A percentile compares a stretch with the other conserved stretches of the same genome.
Evolutionary conservation across 768 basidiomycete genomes (phyloP).

Genomic region (Tricholoma furcatifolium): DNA sequence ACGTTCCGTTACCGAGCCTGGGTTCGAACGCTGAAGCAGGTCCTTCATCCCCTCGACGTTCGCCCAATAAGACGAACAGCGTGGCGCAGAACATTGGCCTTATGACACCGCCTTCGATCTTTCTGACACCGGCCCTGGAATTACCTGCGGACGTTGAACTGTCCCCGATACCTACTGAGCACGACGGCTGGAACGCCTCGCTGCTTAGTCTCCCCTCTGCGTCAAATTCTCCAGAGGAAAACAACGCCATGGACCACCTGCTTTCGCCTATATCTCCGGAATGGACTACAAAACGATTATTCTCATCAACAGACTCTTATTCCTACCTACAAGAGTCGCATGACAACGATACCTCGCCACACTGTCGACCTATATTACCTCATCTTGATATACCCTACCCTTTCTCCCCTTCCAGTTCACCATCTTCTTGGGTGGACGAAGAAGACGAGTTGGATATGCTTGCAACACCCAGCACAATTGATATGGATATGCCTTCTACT

Average conservation of each 20-base stretch:
- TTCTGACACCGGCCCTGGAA: constrained; percentile 32
- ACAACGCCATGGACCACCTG: not conserved
- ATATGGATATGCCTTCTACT: constrained; percentile 19
- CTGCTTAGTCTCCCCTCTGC: constrained; percentile 4
- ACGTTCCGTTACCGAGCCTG: constrained; percentile 22
- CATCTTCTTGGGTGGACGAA: constrained; percentile 13
- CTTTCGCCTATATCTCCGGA: constrained; percentile 18
- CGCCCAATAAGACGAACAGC: constrained; percentile 25
- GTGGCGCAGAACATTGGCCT: constrained; percentile 25
- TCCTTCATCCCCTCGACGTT: not conserved
- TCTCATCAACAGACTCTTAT: not conserved
- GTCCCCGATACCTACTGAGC: constrained; percentile 7
- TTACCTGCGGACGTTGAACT: constrained; percentile 33
- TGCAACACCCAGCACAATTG: constrained; percentile 20
- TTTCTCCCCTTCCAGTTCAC: constrained; percentile 7
- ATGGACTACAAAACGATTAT: constrained; percentile 9
- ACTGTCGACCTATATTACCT: constrained; percentile 15
- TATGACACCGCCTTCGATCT: constrained; percentile 42
- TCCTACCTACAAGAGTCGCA: constrained; percentile 6
- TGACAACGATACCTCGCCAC: constrained; percentile 6
- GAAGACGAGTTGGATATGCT: constrained; percentile 17
- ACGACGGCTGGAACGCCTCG: constrained; percentile 12
- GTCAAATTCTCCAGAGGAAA: constrained; percentile 2
- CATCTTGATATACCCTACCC: constrained; percentile 15
- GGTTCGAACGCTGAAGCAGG: constrained; percentile 3